Base-by-base conservation (phyloP, 208 protist species). In the Trichomonas gallinae region DNA sequence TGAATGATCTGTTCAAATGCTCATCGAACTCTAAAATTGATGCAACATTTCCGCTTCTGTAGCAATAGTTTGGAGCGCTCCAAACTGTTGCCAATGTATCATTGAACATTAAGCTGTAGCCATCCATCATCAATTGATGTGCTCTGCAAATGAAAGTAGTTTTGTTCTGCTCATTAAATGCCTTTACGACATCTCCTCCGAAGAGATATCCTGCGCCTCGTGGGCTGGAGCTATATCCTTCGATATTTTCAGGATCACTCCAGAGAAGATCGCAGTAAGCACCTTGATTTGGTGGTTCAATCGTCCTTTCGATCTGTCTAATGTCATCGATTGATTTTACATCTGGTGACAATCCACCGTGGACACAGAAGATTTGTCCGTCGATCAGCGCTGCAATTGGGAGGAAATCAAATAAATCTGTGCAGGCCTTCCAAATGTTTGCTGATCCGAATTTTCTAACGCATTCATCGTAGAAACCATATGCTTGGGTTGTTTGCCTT, bases 351-450 rank as follows among this genome's bases (percentile, higher is more conserved):
- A 98, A 97, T 45, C 98, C 98, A 72, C 98, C 98, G 96, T 99
- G 98, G 40, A 98, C 98, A 96, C 98, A 99, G 17, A 99, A 96
- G 10, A 99, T 97, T 40, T 96, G 13, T 6, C 96, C 87, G 93
- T 97, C 97, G 40, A 97, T 96, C 0, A 99, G 96, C 46, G 99
- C 99, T 38, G 98, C 98, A 6, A 99, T 98, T 15, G 98, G 98
- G 11, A 99, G 98, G 96, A 99, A 99, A 97, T 99, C 99, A 97
- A 99, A 99, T 31, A 99, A 98, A 96, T 99, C 99, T 0, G 99
- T 99, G 97, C 99, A 99, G 72, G 98, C 98, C 96, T 98, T 98
- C 99, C 99, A 98, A 17, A 98, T 97, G 96, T 98, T 98, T 26
- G 98, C 96, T 99, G 97, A 96, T 58, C 97, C 97, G 85, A 97